Evolutionary conservation across 1,284 basidiomycete genomes (phyloP), one percentile per base, ranked within the genome.

Genomic region (Moesziomyces parantarcticus): DNA sequence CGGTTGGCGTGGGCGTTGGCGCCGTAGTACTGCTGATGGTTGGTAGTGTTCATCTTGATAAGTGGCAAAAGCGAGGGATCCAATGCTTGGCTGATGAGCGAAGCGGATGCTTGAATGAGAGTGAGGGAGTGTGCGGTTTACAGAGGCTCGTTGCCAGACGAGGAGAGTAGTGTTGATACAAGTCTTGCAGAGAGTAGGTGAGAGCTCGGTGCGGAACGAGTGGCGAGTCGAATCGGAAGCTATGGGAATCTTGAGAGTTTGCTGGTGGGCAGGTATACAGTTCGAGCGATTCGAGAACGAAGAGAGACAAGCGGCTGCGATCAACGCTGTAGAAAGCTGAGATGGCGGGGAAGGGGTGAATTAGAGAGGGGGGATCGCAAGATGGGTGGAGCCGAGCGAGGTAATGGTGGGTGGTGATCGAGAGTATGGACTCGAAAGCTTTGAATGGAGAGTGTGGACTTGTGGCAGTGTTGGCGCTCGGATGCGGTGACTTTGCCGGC

Each of bases 1-100:
- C 73, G 77, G 43, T 56, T 60, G 50, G 50, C 47, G 52, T 68
- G 58, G 53, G 62, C 57, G 54, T 60, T 53, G 49, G 18, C 32
- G 56, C 57, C 52, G 53, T 61, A 56, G 43, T 57, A 62, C 34
- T 52, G 61, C 25, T 61, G 70, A 5, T 39, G 36, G 25, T 62
- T 60, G 21, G 55, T 58, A 46, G 66, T 50, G 43, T 71, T 66
- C 68, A 64, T 75, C 9, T 18, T 61, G 50, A 46, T 43, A 40
- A 40, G 25, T 34, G 32, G 13, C 20, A 39, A 7, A 25, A 18
- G 13, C 14, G 20, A n/a, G 29, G 22, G 51, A 16, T 56, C 21
- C 25, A 11, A 23, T 22, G 23, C 20, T 50, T 8, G 20, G 53
- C 29, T 39, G 32, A 10, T 23, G 48, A 39, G 23, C 25, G 2